Evolutionary conservation across 2,329 filamentous ascomycete genomes (phyloP), one percentile per base, ranked within the genome.

Genomic region (Verticillium isaacii): DNA sequence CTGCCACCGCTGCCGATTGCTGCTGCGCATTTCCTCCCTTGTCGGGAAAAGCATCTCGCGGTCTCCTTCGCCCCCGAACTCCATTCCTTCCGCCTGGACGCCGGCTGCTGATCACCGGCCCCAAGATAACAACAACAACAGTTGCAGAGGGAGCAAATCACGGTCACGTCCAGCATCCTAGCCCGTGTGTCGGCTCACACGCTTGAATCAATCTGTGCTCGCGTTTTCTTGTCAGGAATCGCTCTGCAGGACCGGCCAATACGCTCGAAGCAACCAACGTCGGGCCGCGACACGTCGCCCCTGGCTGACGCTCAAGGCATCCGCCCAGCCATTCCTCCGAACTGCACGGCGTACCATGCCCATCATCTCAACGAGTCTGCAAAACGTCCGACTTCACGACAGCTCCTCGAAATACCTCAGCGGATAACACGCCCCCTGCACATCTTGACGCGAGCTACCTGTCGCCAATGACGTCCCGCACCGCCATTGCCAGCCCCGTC

Each of bases 301-400:
- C 41, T 50, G 41, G 41, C 41, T 50, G 41, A 50, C 41, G 19
- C 41, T 50, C 41, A 50, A 50, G 19, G 41, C 41, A 50, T 50
- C 41, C 81, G 67, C 76, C 82, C 60, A 73, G 76, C 54, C 81
- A 83, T 66, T 75, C 82, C 62, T 82, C 81, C 82, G 66, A 79
- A 77, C 66, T 78, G 78, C 70, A 85, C 87, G 72, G 77, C 77
- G 65, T 86, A 86, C 72, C 80, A 87, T 84, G 82, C 79, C 63
- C 78, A 71, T 68, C 77, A 78, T 69, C 79, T 81, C 64, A 74
- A 75, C 66, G 70, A 76, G 68, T 75, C 74, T 68, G 69, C 81
- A 68, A 82, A 85, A 64, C 76, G 79, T 63, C 73, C 83, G 70
- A 77, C 81, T 58, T 82, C 84, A 63, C 81, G 19, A 79, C 73